phyloP scores from a whole-genome alignment of 1,284 basidiomycete genomes.

The Leccinum griseonigrum region DNA sequence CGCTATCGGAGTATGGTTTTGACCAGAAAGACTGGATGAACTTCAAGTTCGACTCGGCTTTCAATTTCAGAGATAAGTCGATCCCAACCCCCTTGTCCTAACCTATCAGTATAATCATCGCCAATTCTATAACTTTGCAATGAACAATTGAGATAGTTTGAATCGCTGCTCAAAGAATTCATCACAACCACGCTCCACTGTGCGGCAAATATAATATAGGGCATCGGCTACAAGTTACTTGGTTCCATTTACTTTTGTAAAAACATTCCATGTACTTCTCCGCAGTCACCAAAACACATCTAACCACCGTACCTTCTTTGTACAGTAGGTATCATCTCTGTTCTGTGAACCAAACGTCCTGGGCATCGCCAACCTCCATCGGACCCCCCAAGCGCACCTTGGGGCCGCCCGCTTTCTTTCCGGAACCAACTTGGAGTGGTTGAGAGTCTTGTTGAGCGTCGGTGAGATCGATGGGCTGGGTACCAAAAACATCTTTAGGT shows the following conservation, averaged over 20 bases:
- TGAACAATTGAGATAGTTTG: too few species aligned
- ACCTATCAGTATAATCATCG: too few species aligned
- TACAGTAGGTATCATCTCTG: constrained; percentile 10
- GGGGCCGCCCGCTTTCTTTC: too few species aligned
- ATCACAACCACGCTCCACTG: too few species aligned
- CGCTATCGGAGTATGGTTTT: too few species aligned
- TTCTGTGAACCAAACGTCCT: constrained; percentile 11
- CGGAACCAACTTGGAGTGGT: constrained; percentile 2
- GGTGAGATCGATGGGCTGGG: constrained; percentile 16
- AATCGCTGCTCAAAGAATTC: too few species aligned
- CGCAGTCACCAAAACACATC: background rate
- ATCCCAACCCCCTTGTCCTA: too few species aligned
- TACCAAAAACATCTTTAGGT: constrained; percentile 25
- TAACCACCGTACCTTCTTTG: constrained; percentile 2
- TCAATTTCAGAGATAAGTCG: too few species aligned
- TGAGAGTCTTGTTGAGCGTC: constrained; percentile 14
- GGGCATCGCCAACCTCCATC: background rate
- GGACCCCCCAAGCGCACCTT: background rate
- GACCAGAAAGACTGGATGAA: too few species aligned
- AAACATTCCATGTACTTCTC: background rate
- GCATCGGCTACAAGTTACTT: background rate
- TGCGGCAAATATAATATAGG: background rate
- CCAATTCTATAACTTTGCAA: too few species aligned
- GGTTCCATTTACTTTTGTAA: background rate
- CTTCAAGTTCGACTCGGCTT: too few species aligned